Base-by-base conservation (phyloP, 2,329 filamentous ascomycete species). In the Claviceps maximensis region DNA sequence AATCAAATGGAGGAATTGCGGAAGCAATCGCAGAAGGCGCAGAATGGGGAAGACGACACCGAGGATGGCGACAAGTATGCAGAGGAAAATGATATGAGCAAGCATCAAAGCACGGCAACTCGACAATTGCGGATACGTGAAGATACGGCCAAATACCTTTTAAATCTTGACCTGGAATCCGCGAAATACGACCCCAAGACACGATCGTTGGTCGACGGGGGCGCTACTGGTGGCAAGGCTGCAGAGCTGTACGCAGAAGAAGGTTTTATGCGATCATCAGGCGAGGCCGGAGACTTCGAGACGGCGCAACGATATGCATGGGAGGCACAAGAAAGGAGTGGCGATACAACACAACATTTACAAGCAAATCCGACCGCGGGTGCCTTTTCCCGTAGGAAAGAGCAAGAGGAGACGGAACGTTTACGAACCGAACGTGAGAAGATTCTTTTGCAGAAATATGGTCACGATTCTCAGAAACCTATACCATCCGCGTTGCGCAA, bases 181-280 rank as follows among this genome's bases (percentile, higher is more conserved):
- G 93, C 94, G 1, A 94, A 95, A 67, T 98, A 98, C 70, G 91
- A 98, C 63, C 93, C 93, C 0, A 98, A 98, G 67, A 96, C 90
- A 13, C 80, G 93, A 61, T 85, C 87, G 9, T 88, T 98, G 76
- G 86, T 95, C 23, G 88, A 95, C 63, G 83, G 81, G 57, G 89
- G 89, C 48, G 89, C 86, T 7, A 87, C 84, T 33, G 80, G 80
- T 23, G 89, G 94, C 70, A 84, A 84, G 60, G 86, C 87, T 2
- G 86, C 90, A 8, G 82, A 85, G 31, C 70, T 95, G 6, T 91
- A 93, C 53, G 90, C 90, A 4, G 93, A 97, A 62, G 90, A 97
- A 61, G 91, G 91, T 47, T 97, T 95, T 67, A 80, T 95, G 71
- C 82, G 85, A 45, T 84, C 84, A 1, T 90, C 89, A 0, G 93